Base-by-base conservation (phyloP, 176 grass and related monocot species). In the Zoysia japonica region DNA sequence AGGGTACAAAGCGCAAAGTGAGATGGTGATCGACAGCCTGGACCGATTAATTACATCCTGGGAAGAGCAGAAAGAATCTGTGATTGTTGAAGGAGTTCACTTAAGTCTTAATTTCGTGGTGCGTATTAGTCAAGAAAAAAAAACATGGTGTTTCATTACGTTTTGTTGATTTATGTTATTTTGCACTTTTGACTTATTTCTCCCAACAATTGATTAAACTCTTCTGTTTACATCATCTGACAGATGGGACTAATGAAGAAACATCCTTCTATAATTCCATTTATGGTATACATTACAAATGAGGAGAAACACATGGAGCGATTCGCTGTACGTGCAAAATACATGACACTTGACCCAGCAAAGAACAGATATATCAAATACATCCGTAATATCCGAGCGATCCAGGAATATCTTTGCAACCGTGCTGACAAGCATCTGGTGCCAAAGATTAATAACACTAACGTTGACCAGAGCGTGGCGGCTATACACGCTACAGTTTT, bases 221-320 rank as follows among this genome's bases (percentile, higher is more conserved):
- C n/a, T 47, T 80, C 7, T 74, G 5, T 61, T 77, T 65, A 74
- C 75, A 17, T 47, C 77, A 75, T 86, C 61, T 16, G n/a, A 78
- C 67, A 99, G 96, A 95, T 95, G 96, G 96, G 96, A 37, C 86
- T 99, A 78, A 99, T 99, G 96, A 99, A 99, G 84, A 99, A 93
- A 70, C 96, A 95, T 71, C 96, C 88, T 64, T 99, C 96, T 61
- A 93, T 99, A 87, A 92, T 99, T 66, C 96, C 96, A 65, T 99
- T 95, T 85, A 99, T 95, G 96, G 80, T 95, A 11, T 99, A 95
- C 68, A 95, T 99, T 87, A 66, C 90, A 74, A 99, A 93, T 65
- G 96, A 99, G 87, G 92, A 90, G 55, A 99, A 99, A 43, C 92
- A 99, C 68, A 90, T 91, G 90, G 92, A 99, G 75, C 82, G 96